Evolutionary conservation across 2,329 filamentous ascomycete genomes (phyloP), one percentile per base, ranked within the genome.

Genomic region (Pseudogymnoascus sp.): DNA sequence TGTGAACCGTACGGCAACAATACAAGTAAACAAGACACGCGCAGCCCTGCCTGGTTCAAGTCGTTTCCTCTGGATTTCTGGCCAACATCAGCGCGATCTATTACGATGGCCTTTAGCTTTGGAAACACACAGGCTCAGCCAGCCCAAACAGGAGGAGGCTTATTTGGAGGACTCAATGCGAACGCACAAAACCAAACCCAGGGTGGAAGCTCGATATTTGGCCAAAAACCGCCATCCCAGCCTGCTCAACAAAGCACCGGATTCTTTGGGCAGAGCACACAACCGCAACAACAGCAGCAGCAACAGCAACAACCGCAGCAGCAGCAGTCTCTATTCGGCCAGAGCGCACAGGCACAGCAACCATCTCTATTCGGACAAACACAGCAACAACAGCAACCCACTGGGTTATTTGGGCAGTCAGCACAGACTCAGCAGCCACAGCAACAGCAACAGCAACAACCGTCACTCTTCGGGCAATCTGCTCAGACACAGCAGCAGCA

Each of bases 381-480:
- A 39, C 61, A 64, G 34, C 63, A 63, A 39, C 58, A 60, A 9
- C 45, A 57, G 33, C 62, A 62, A 33, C 61, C 61, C 37, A 62
- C 57, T 30, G 60, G 60, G 18, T 26, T 62, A 26, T 63, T 62
- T 45, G 60, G 60, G 39, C 59, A 62, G 9, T 30, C 65, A 13
- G 60, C 59, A 35, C 66, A 68, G 26, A 63, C 62, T 62, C 64
- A 67, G 60, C 62, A 63, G 26, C 67, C 67, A 38, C 68, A 63
- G 55, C 65, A 67, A 58, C 34, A 63, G 55, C 65, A 67, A 58
- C 34, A 26, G 7, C 61, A 74, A 60, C 76, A 75, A 61, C 65
- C 71, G 72, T 77, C 68, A 3, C 39, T 63, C 2, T 63, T 65
- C 48, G 64, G 74, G n/a, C 74, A 70, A 71, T 59, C 66, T 62